Evolutionary conservation across 495 filamentous ascomycete species (phyloP).

Genomic region (Cenococcum geophilum): DNA sequence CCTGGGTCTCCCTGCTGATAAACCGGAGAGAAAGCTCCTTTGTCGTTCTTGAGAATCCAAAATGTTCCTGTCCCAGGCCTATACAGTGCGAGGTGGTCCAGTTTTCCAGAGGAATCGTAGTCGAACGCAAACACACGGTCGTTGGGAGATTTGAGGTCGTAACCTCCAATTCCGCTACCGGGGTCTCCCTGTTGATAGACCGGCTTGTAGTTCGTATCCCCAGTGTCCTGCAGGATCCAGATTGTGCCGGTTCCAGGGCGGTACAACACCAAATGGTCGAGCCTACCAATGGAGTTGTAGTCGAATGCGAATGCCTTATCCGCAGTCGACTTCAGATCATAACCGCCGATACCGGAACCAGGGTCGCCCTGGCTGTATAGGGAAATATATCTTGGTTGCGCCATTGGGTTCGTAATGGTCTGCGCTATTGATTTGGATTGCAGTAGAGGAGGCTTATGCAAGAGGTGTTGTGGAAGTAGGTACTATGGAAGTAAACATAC

Average conservation of each 20-base stretch:
- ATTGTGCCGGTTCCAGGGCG: constrained; percentile 1
- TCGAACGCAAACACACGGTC: constrained; percentile 10
- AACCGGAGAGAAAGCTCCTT: background rate
- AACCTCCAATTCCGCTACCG: constrained; percentile 7
- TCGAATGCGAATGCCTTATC: constrained; percentile 8
- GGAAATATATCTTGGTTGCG: too few relatives aligned
- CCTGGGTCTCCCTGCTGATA: background rate
- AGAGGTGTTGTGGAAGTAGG: too few relatives aligned
- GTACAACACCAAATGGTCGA: constrained; percentile 4
- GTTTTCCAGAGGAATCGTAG: constrained; percentile 8
- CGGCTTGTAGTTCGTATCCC: background rate
- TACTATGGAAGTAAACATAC: too few relatives aligned
- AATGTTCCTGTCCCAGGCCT: constrained; percentile 1
- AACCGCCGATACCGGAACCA: background rate
- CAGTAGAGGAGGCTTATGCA: too few relatives aligned
- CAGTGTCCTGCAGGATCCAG: background rate
- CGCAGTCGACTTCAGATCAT: background rate
- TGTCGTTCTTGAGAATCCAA: background rate
- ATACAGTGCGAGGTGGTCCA: constrained; percentile 10
- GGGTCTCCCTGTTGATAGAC: background rate
- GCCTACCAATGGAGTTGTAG: background rate
- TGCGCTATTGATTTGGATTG: too few relatives aligned
- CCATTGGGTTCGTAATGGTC: too few relatives aligned
- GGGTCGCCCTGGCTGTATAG: too few relatives aligned
- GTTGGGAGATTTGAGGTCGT: background rate